Conservation (phyloP, 2,329 filamentous ascomycete species). For the Myriangium duriaei region DNA sequence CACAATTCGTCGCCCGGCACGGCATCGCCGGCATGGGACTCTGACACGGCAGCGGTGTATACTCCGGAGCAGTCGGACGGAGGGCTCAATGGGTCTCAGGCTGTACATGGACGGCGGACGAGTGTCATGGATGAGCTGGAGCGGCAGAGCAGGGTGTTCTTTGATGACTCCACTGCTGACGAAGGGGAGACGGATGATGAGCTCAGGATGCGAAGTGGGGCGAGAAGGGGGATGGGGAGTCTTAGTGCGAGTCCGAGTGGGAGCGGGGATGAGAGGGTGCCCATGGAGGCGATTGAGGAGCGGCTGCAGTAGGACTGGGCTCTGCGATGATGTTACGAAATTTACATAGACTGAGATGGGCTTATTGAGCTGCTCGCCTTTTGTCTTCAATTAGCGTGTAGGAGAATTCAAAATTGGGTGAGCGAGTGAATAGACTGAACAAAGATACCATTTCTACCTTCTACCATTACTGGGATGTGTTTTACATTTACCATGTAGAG, state of each 20-base stretch:
- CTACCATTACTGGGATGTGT: no score
- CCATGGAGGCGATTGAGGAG: background rate
- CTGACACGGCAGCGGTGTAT: conserved; percentile 13
- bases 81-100: conserved; percentile 8
- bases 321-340: no score
- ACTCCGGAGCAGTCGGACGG: conserved; percentile 10
- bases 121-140: conserved; percentile 32
- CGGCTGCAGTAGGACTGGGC: no score
- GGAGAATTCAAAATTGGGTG: no score
- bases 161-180: conserved; percentile 26
- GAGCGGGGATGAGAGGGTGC: background rate
- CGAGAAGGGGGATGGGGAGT: background rate
- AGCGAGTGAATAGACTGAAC: no score
- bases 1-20: background rate
- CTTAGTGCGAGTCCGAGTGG: background rate
- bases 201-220: background rate
- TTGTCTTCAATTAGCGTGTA: background rate
- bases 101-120: conserved; percentile 14
- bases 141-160: conserved; percentile 35
- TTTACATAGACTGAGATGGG: no score
- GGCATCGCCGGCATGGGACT: background rate
- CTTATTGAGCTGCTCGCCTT: no score
- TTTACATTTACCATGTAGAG: no score
- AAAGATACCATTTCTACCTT: no score
- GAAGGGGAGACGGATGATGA: conserved; percentile 19